Evolutionary conservation across 176 grass and related monocot genomes (phyloP), one percentile per base, ranked within the genome.

Genomic region (Olyra latifolia): DNA sequence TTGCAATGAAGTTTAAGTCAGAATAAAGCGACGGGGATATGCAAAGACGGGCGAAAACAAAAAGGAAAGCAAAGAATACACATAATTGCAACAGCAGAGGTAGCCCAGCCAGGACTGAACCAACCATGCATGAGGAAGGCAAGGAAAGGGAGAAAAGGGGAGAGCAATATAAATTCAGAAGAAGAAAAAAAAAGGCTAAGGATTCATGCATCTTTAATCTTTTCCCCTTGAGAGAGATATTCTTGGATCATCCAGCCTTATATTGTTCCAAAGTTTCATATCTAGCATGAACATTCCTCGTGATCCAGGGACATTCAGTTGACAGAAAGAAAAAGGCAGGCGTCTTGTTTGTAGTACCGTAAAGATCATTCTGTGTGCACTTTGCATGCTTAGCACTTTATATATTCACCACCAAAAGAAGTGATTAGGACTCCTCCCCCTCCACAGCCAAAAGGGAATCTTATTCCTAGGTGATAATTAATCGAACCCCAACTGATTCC

Each of bases 371-470:
- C 85, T 82, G 76, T 82, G 83, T 60, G 77, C 54, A 79, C 91
- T 97, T 97, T 91, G 90, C 79, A 91, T 93, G 70, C 82, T 87
- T 87, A 88, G 71, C 63, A 76, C 93, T 91, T 93, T 97, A 89
- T 72, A 89, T 78, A 91, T 93, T 93, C 88, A 91, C 87, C 77
- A 74, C 91, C 64, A 77, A 73, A 86, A 86, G 82, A 89, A 93
- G 88, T 35, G 93, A 93, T 93, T 88, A 90, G 84, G 90, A 91
- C 85, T 84, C 86, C 74, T 85, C 78, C 88, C 75, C n/a, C n/a
- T n/a, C n/a, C 70, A 88, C 83, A 82, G 68, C 20, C 41, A 16
- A 92, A 75, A 63, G 62, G 71, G 76, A 82, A 93, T 83, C 72
- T 75, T 61, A 90, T 80, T 82, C 88, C 74, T 65, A 86, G n/a